Evolutionary conservation across 257 asterid species (phyloP).

Genomic region (Jasminum sambac): DNA sequence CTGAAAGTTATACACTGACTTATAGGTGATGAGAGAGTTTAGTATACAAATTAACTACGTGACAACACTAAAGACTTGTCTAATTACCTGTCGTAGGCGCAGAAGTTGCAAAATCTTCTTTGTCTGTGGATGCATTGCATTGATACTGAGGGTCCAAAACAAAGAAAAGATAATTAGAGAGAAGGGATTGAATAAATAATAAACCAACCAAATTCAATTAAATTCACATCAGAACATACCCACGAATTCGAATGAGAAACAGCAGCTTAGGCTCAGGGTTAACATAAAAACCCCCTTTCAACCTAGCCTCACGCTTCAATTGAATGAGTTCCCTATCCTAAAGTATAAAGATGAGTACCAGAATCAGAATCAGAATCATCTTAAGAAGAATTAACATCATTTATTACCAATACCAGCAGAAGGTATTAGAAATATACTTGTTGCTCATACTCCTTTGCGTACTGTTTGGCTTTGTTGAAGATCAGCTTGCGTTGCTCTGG

Average conservation of each 20-base stretch:
- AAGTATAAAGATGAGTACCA: not conserved
- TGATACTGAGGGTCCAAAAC: slow-evolving; percentile 34
- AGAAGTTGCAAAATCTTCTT: slow-evolving; percentile 48
- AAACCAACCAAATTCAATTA: not conserved
- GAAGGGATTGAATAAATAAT: not conserved
- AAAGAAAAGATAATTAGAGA: not conserved
- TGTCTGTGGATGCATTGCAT: slow-evolving; percentile 44
- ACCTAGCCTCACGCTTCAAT: slow-evolving; percentile 61
- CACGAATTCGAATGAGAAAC: slow-evolving; percentile 55
- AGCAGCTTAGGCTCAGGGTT: slow-evolving; percentile 54
- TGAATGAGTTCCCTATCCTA: slow-evolving; percentile 53
- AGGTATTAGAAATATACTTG: slow-evolving; percentile 25
- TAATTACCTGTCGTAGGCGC: slow-evolving; percentile 46
- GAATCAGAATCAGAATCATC: not conserved
- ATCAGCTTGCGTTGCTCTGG: slow-evolving; percentile 46
- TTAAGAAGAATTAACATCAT: not conserved
- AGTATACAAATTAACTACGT: not conserved
- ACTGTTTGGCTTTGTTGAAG: slow-evolving; percentile 43
- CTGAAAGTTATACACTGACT: not conserved
- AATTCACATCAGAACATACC: slow-evolving; percentile 34
- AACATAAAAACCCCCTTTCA: slow-evolving; percentile 60
- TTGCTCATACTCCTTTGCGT: slow-evolving; percentile 42
- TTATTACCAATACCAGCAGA: not conserved
- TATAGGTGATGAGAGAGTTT: not conserved
- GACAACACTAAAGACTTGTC: not conserved